Conservation (phyloP, 108 stramenopile genomes). For the Fragilaria radians region DNA sequence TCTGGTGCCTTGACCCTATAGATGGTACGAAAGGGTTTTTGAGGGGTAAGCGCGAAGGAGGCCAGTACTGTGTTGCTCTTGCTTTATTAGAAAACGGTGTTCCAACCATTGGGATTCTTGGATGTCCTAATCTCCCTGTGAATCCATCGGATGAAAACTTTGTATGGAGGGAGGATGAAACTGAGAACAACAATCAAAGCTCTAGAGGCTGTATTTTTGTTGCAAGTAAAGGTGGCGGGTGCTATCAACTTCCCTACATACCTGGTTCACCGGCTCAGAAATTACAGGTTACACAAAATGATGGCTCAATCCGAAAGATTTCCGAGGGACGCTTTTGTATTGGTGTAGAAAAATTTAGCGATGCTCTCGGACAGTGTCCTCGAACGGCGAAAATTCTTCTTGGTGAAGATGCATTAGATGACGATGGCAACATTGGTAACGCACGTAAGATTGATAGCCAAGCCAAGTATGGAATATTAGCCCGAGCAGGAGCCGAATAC, state of each 20-base stretch:
- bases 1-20: conserved; percentile 85
- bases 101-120: conserved; percentile 68
- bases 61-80: conserved; percentile 74
- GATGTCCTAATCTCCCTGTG: conserved; percentile 68
- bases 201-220: conserved; percentile 70
- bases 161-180: conserved; percentile 38
- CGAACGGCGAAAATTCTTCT: conserved; percentile 45
- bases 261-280: conserved; percentile 6
- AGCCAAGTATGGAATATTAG: conserved; percentile 77
- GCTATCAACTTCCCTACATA: conserved; percentile 48
- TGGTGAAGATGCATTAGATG: conserved; percentile 27
- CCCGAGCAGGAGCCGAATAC: conserved; percentile 58
- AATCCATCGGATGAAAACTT: conserved; percentile 4
- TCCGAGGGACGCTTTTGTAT: conserved; percentile 47
- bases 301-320: conserved; percentile 15
- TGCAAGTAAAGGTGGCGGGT: conserved; percentile 60
- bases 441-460: conserved; percentile 63
- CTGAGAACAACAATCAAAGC: conserved; percentile 1
- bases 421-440: conserved; percentile 35
- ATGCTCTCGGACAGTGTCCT: conserved; percentile 32
- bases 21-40: conserved; percentile 91
- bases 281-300: conserved; percentile 28
- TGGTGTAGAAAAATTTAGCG: conserved; percentile 58
- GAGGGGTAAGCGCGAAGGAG: conserved; percentile 39
- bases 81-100: conserved; percentile 52